A percentile compares a stretch with the other conserved stretches of the same genome.
Evolutionary conservation across 2,329 filamentous ascomycete genomes (phyloP).

Genomic region (Cryphonectria japonica): DNA sequence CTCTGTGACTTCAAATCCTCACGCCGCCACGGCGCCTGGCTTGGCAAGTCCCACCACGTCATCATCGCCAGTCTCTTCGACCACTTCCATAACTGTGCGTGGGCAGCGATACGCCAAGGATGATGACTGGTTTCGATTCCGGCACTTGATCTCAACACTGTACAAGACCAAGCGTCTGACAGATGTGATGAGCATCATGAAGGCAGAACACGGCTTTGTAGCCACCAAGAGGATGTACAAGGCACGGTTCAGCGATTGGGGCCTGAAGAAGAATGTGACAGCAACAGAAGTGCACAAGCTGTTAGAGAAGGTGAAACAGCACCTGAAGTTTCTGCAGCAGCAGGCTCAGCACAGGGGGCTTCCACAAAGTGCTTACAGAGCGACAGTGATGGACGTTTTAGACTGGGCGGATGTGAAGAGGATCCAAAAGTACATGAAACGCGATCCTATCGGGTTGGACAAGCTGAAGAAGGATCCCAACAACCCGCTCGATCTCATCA

Average conservation of each 20-base stretch:
- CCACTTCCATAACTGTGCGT: neutral
- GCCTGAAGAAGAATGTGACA: slow-evolving; percentile 40
- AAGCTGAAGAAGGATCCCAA: slow-evolving; percentile 14
- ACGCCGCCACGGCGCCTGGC: neutral
- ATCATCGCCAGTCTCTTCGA: neutral
- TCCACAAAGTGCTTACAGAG: neutral
- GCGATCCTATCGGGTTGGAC: slow-evolving; percentile 17
- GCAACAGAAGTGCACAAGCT: slow-evolving; percentile 35
- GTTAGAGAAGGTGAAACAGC: slow-evolving; percentile 34
- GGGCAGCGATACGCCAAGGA: slow-evolving; percentile 28
- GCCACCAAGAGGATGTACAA: slow-evolving; percentile 42
- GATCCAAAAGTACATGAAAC: slow-evolving; percentile 29
- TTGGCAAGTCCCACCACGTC: neutral
- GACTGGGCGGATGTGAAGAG: slow-evolving; percentile 14
- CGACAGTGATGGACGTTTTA: slow-evolving; percentile 7
- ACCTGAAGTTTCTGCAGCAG: slow-evolving; percentile 16
- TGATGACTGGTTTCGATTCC: slow-evolving; percentile 36
- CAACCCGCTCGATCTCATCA: slow-evolving; percentile 23
- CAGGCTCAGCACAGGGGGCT: neutral
- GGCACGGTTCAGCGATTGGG: slow-evolving; percentile 40
- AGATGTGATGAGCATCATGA: slow-evolving; percentile 37
- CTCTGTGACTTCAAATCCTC: neutral
- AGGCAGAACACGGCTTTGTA: slow-evolving; percentile 32
- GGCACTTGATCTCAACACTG: slow-evolving; percentile 35
- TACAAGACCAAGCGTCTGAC: slow-evolving; percentile 36